Percentiles rank a stretch among this genome's conserved stretches.
Conservation (phyloP, 345 rosid genomes). For the Salix dunnii region DNA sequence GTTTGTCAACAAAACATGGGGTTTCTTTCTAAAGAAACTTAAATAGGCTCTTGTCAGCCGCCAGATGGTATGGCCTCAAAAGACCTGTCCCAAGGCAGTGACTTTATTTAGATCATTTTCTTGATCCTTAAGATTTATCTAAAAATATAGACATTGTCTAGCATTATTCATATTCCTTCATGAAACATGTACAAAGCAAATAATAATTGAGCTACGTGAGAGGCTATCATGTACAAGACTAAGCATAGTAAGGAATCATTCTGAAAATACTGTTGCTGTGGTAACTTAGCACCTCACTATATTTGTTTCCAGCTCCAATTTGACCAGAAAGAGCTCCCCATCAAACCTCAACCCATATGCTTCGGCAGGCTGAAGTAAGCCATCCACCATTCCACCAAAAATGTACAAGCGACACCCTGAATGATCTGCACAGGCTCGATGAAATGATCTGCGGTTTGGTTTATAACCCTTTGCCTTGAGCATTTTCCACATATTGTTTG, state of each 20-base stretch:
- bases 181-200: background rate
- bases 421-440: conserved; percentile 66
- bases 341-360: conserved; percentile 60
- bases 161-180: background rate
- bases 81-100: background rate
- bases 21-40: too few relatives aligned
- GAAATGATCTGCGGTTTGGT: conserved; percentile 70
- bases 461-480: conserved; percentile 48
- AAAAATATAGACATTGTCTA: background rate
- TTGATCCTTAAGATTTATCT: background rate
- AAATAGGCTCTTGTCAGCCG: too few relatives aligned
- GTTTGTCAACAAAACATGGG: background rate
- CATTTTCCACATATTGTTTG: conserved; percentile 54
- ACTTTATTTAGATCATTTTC: background rate
- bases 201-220: background rate
- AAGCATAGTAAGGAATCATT: background rate
- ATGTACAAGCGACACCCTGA: conserved; percentile 64
- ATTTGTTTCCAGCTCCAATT: conserved; percentile 38
- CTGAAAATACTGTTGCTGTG: background rate
- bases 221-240: conserved; percentile 1
- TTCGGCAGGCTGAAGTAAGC: conserved; percentile 49
- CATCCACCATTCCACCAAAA: conserved; percentile 93
- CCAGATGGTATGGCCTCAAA: background rate
- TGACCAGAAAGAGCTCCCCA: conserved; percentile 72
- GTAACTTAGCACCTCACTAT: background rate